phyloP scores from a whole-genome alignment of 2,329 filamentous ascomycete genomes.

The Orbilia oligospora region DNA sequence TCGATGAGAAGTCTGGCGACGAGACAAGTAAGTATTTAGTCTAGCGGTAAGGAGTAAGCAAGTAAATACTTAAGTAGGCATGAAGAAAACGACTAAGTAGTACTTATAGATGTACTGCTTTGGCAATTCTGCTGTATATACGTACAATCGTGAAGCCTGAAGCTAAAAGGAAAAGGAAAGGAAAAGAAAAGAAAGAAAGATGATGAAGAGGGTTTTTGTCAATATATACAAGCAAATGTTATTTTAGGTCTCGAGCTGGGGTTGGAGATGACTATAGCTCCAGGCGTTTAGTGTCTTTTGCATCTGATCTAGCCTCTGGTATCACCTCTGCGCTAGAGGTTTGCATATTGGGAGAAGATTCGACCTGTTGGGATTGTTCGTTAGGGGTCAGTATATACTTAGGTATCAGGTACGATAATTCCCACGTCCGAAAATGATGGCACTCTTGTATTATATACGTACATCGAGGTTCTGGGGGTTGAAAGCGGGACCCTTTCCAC shows the following conservation, averaged over 20 bases:
- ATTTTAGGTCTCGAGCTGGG: not conserved
- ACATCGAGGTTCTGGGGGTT: slow-evolving; percentile 53
- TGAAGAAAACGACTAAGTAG: no score
- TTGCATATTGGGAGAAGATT: not conserved
- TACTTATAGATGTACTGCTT: no score
- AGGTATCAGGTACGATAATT: not conserved
- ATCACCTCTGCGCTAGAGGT: not conserved
- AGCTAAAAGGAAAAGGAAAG: not conserved
- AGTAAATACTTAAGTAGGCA: no score
- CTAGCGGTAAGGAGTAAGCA: no score
- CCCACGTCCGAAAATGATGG: not conserved
- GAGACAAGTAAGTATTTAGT: no score
- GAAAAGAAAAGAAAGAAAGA: no score
- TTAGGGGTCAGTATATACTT: not conserved
- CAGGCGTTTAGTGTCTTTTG: not conserved
- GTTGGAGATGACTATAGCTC: not conserved
- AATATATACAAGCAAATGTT: not conserved
- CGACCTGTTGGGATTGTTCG: slow-evolving; percentile 8
- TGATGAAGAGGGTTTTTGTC: no score
- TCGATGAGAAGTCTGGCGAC: no score
- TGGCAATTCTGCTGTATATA: not conserved
- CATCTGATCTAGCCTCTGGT: not conserved
- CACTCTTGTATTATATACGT: not conserved
- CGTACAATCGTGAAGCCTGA: not conserved
- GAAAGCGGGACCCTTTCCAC: slow-evolving; percentile 70